Conservation (phyloP, 352 stramenopile genomes). For the Hyaloperonospora brassicae region DNA sequence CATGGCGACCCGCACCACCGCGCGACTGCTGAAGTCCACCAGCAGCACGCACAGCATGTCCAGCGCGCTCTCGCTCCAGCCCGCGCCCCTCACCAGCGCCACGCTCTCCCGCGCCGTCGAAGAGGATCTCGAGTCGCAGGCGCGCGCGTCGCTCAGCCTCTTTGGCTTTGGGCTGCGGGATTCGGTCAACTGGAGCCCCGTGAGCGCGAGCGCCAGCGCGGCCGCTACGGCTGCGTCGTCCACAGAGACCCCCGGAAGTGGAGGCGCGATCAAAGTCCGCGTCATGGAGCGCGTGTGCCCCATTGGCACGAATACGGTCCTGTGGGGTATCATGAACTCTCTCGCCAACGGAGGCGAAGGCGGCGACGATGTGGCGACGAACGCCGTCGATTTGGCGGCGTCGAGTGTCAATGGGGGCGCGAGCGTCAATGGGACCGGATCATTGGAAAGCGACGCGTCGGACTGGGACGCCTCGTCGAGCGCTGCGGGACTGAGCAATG, state of each 20-base stretch:
- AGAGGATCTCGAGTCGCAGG: slow-evolving; percentile 55
- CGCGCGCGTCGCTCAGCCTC: slow-evolving; percentile 52
- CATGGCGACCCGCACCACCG: slow-evolving; percentile 19
- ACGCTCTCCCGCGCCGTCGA: slow-evolving; percentile 28
- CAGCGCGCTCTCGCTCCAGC: slow-evolving; percentile 34
- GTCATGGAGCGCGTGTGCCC: slow-evolving; percentile 58
- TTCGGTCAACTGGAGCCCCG: slow-evolving; percentile 55
- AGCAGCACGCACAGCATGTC: slow-evolving; percentile 38
- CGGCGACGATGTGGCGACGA: slow-evolving; percentile 10
- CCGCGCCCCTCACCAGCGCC: slow-evolving; percentile 25
- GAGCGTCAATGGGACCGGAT: slow-evolving; percentile 6
- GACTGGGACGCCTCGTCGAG: slow-evolving; percentile 31
- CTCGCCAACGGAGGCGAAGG: slow-evolving; percentile 22
- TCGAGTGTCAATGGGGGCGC: slow-evolving; percentile 12
- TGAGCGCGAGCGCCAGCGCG: slow-evolving; percentile 20
- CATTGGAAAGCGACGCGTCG: slow-evolving; percentile 24
- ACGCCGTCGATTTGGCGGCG: slow-evolving; percentile 8
- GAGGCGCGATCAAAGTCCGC: slow-evolving; percentile 25
- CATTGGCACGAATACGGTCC: slow-evolving; percentile 46
- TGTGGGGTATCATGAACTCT: slow-evolving; percentile 59
- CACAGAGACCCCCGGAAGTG: slow-evolving; percentile 17
- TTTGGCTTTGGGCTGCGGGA: slow-evolving; percentile 59
- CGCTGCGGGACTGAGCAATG: slow-evolving; percentile 24
- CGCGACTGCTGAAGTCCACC: slow-evolving; percentile 26
- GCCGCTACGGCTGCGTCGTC: slow-evolving; percentile 14